Conservation (phyloP, 2,329 filamentous ascomycete genomes). For the Talaromyces sp. region DNA sequence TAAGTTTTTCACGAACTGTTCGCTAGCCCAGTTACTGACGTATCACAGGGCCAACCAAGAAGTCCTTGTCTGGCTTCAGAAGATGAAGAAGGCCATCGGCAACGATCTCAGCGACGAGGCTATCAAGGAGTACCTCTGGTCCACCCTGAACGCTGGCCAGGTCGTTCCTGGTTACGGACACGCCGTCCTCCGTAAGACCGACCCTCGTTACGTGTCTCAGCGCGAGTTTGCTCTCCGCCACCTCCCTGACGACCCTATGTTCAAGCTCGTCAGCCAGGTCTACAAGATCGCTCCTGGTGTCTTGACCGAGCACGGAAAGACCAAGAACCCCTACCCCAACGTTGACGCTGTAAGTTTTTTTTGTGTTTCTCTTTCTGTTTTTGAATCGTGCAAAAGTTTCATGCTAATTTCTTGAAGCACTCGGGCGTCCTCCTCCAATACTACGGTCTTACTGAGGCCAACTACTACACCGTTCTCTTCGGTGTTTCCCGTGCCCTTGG, state of each 20-base stretch:
- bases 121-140: constrained; percentile 99
- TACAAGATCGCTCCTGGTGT: constrained; percentile 99
- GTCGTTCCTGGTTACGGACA: constrained; percentile 98
- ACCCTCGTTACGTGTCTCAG: constrained; percentile 97
- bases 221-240: constrained; percentile 93
- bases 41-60: constrained; percentile 80
- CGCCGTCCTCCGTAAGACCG: constrained; percentile 98
- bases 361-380: not conserved
- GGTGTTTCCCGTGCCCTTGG: constrained; percentile 97
- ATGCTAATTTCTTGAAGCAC: constrained; percentile 52
- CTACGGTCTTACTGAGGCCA: constrained; percentile 98
- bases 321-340: constrained; percentile 99
- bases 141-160: constrained; percentile 89
- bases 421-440: constrained; percentile 98
- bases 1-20: constrained; percentile 32
- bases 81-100: constrained; percentile 96
- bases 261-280: constrained; percentile 99
- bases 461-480: constrained; percentile 99
- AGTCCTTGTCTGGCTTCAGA: constrained; percentile 96
- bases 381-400: too few relatives aligned
- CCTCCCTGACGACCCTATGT: constrained; percentile 96
- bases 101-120: constrained; percentile 93
- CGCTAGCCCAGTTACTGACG: too few relatives aligned
- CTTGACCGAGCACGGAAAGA: constrained; percentile 99
- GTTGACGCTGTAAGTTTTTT: constrained; percentile 67